A percentile compares a stretch with the other conserved stretches of the same genome.
Evolutionary conservation across 2,329 filamentous ascomycete genomes (phyloP).

Genomic region (Epichloe bromicola): DNA sequence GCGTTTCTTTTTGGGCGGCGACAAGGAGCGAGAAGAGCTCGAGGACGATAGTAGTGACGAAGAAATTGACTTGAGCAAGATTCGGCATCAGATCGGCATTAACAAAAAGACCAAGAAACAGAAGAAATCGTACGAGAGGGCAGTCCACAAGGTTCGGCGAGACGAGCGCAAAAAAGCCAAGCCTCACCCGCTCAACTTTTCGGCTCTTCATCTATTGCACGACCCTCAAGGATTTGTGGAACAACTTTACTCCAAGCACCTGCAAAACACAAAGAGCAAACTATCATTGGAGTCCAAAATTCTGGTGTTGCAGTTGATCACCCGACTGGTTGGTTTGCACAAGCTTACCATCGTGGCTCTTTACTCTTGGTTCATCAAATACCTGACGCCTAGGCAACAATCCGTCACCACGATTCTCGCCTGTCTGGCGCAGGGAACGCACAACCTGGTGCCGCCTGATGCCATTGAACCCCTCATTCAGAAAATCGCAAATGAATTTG

Average conservation of each 20-base stretch:
- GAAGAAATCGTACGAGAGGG: constrained; percentile 63
- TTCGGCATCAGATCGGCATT: constrained; percentile 77
- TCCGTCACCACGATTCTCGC: constrained; percentile 89
- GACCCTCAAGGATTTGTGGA: constrained; percentile 93
- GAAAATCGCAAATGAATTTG: constrained; percentile 97
- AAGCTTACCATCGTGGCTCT: constrained; percentile 80
- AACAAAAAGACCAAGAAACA: constrained; percentile 96
- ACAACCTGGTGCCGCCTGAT: constrained; percentile 85
- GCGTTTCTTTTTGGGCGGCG: constrained; percentile 93
- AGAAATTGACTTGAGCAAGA: constrained; percentile 60
- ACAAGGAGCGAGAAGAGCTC: constrained; percentile 87
- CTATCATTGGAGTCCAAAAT: constrained; percentile 81
- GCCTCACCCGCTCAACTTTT: constrained; percentile 87
- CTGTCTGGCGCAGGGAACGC: constrained; percentile 80
- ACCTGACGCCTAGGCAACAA: constrained; percentile 74
- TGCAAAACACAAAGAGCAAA: constrained; percentile 76
- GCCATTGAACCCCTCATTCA: constrained; percentile 78
- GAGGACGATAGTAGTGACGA: constrained; percentile 84
- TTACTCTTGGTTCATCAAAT: constrained; percentile 95
- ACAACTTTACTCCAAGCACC: constrained; percentile 75
- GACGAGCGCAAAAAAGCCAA: constrained; percentile 79
- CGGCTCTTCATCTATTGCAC: constrained; percentile 82
- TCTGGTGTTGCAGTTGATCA: constrained; percentile 80
- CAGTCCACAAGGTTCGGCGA: constrained; percentile 68
- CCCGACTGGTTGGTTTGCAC: constrained; percentile 81